Conservation (phyloP, 148 eudicot species). For the Rhododendron mucronatum region DNA sequence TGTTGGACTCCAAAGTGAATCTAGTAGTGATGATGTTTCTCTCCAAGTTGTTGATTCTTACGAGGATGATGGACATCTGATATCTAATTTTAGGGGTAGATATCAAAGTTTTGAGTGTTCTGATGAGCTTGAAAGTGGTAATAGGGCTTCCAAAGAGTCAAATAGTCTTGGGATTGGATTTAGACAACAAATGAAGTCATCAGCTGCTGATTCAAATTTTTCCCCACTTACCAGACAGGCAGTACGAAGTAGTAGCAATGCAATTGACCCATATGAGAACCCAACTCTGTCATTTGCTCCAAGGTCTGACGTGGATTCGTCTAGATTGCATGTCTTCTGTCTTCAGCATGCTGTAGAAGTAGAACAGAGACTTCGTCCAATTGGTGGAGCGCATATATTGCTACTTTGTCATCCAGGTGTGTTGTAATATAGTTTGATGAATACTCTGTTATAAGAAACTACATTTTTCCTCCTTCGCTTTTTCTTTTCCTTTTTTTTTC, state of each 20-base stretch:
- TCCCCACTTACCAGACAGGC: constrained; percentile 22
- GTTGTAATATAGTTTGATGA: constrained; percentile 5
- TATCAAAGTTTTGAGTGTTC: constrained; percentile 32
- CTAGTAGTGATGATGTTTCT: constrained; percentile 33
- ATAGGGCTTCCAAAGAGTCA: constrained; percentile 28
- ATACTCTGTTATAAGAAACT: background rate
- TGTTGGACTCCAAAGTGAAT: constrained; percentile 33
- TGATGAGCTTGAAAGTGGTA: constrained; percentile 33
- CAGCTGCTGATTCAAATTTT: constrained; percentile 7
- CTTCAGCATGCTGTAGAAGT: constrained; percentile 93
- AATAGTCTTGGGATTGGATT: constrained; percentile 20
- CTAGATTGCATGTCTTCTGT: constrained; percentile 87
- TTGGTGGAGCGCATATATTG: constrained; percentile 75
- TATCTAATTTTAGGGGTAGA: constrained; percentile 28
- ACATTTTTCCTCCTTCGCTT: background rate
- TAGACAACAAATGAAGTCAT: constrained; percentile 16
- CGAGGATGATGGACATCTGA: constrained; percentile 23
- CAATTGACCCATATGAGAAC: constrained; percentile 18
- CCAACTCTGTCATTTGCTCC: constrained; percentile 29
- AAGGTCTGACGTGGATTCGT: constrained; percentile 71
- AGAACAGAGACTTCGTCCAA: constrained; percentile 53
- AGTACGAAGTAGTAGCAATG: constrained; percentile 15
- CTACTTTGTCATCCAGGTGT: constrained; percentile 97
- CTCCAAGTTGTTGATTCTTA: constrained; percentile 17
- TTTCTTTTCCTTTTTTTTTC: background rate